Evolutionary conservation across 805 yeast genomes (phyloP).

Genomic region (Candida silvatica): DNA sequence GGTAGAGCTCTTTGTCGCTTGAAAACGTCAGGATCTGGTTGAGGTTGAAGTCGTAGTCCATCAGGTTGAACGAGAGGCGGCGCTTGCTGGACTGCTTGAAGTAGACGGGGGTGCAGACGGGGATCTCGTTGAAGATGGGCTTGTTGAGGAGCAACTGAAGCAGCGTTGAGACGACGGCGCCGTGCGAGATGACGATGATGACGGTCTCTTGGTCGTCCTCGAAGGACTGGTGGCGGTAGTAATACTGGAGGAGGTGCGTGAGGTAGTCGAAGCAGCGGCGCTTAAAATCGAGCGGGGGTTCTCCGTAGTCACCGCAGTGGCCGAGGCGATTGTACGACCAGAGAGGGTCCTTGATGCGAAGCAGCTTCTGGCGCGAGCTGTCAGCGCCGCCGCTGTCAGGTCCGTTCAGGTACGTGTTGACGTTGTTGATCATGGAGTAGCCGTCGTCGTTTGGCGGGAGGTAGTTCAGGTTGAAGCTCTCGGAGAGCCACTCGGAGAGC

Average conservation of each 20-base stretch:
- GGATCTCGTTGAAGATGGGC: constrained; percentile 32
- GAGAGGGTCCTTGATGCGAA: constrained; percentile 17
- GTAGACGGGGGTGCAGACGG: constrained; percentile 27
- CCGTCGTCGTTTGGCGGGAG: constrained; percentile 40
- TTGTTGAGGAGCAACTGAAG: constrained; percentile 29
- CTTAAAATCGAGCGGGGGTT: constrained; percentile 28
- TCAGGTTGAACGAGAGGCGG: constrained; percentile 19
- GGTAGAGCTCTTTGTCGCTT: constrained; percentile 19
- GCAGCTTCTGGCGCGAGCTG: constrained; percentile 12
- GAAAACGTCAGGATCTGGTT: constrained; percentile 17
- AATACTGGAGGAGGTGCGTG: constrained; percentile 24
- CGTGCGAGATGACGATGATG: constrained; percentile 31
- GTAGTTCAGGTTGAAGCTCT: constrained; percentile 28
- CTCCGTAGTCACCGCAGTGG: constrained; percentile 35
- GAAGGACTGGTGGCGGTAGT: constrained; percentile 16
- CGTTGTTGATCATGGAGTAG: constrained; percentile 28
- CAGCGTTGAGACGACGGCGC: constrained; percentile 33
- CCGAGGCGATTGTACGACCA: constrained; percentile 30
- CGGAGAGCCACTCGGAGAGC: constrained; percentile 35
- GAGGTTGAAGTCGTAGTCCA: constrained; percentile 27
- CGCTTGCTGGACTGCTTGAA: constrained; percentile 18
- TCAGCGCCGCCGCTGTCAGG: constrained; percentile 9
- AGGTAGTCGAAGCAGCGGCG: constrained; percentile 27
- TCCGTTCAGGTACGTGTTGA: constrained; percentile 28
- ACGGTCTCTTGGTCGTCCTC: constrained; percentile 24